A percentile compares a stretch with the other conserved stretches of the same genome.
phyloP scores from a whole-genome alignment of 2,329 filamentous ascomycete species.

The Epichloe amarillans region DNA sequence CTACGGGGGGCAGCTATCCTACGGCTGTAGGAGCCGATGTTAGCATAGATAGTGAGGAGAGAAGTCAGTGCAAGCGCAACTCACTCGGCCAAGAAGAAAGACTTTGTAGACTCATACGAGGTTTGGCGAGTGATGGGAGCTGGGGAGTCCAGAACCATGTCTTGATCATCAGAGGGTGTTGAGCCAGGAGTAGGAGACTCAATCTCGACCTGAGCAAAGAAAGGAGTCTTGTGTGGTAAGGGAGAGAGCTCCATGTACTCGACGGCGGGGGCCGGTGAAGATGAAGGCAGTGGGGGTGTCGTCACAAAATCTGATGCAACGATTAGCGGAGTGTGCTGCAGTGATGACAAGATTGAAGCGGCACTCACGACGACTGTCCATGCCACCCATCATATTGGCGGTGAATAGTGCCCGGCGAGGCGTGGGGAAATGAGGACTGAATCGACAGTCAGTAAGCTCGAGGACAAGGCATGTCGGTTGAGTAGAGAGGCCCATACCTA shows the following conservation, averaged over 20 bases:
- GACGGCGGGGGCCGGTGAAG: slow-evolving; percentile 58
- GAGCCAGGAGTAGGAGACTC: slow-evolving; percentile 57
- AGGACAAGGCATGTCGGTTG: neutral
- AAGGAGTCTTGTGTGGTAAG: slow-evolving; percentile 72
- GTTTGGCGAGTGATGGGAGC: slow-evolving; percentile 32
- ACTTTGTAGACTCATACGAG: slow-evolving; percentile 35
- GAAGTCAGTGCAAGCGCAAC: slow-evolving; percentile 17
- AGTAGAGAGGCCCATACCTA: slow-evolving; percentile 47
- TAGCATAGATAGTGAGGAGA: neutral
- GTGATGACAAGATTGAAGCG: neutral
- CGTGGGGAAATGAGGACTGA: slow-evolving; percentile 28
- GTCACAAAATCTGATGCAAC: slow-evolving; percentile 52
- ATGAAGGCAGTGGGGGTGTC: slow-evolving; percentile 71
- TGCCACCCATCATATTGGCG: slow-evolving; percentile 22
- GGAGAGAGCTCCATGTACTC: slow-evolving; percentile 93
- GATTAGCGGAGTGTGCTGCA: neutral
- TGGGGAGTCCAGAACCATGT: slow-evolving; percentile 45
- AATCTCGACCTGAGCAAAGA: slow-evolving; percentile 49
- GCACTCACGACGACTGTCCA: slow-evolving; percentile 20
- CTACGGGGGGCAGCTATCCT: slow-evolving; percentile 57
- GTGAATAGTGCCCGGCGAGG: slow-evolving; percentile 29
- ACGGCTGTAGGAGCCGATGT: slow-evolving; percentile 33
- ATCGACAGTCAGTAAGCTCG: slow-evolving; percentile 1
- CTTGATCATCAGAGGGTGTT: slow-evolving; percentile 27
- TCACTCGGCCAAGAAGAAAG: slow-evolving; percentile 38